phyloP scores from a whole-genome alignment of 1,284 basidiomycete genomes.

The Moniliella sp. region DNA sequence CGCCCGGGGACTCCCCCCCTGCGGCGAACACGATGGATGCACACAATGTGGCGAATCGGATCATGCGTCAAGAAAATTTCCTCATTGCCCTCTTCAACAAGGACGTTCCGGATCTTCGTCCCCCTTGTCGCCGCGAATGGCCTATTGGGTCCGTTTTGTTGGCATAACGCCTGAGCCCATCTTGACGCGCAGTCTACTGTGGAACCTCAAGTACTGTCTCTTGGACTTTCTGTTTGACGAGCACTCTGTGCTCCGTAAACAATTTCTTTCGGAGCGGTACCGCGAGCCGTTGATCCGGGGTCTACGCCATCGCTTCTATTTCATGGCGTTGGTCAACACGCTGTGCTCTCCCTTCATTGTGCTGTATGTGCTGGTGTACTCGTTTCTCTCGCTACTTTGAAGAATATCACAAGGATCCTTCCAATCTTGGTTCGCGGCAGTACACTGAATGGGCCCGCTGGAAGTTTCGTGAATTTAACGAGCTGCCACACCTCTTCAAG shows the following conservation, averaged over 20 bases:
- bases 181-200: conserved; percentile 72
- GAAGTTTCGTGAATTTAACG: conserved; percentile 98
- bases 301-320: conserved; percentile 61
- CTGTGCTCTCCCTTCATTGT: conserved; percentile 91
- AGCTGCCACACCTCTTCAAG: conserved; percentile 75
- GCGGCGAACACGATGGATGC: too few species aligned
- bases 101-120: conserved; percentile 51
- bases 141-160: too few species aligned
- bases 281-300: conserved; percentile 53
- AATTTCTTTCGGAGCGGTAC: conserved; percentile 67
- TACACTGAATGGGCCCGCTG: conserved; percentile 87
- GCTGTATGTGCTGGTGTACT: conserved; percentile 87
- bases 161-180: too few species aligned
- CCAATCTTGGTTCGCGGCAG: conserved; percentile 66
- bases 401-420: conserved; percentile 88
- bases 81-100: conserved; percentile 93
- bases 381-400: conserved; percentile 99
- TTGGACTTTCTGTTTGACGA: conserved; percentile 79
- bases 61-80: conserved; percentile 92
- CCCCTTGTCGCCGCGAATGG: conserved; percentile 1
- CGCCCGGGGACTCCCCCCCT: neutral
- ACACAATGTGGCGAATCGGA: conserved; percentile 83
- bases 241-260: conserved; percentile 63
- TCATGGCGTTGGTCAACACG: conserved; percentile 85
- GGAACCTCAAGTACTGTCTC: conserved; percentile 82